Evolutionary conservation across 1,139 yeast genomes (phyloP).

Genomic region (Taphrina pruni): DNA sequence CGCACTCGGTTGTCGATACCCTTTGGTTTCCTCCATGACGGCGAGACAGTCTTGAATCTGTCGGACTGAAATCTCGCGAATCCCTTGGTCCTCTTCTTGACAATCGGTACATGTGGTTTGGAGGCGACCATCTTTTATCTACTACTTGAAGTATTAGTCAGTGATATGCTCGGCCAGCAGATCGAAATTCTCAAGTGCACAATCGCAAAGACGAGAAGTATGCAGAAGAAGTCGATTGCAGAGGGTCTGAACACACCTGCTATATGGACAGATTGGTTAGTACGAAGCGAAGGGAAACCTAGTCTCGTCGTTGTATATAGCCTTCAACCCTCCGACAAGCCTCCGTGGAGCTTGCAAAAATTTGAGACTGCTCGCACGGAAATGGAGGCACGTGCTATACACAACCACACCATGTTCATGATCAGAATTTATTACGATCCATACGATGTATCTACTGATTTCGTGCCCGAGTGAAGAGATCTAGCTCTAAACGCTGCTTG

Average conservation of each 20-base stretch:
- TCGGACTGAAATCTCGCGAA: slow-evolving; percentile 99
- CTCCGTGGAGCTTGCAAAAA: slow-evolving; percentile 10
- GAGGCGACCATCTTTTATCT: slow-evolving; percentile 82
- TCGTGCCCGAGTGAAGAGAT: too few species aligned
- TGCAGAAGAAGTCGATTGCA: too few species aligned
- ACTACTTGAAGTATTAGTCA: slow-evolving; percentile 8
- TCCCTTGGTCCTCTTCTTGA: slow-evolving; percentile 98
- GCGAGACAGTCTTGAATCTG: slow-evolving; percentile 97
- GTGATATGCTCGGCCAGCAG: not conserved
- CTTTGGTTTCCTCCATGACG: slow-evolving; percentile 99
- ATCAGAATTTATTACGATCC: not conserved
- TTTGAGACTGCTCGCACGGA: slow-evolving; percentile 17
- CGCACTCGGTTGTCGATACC: slow-evolving; percentile 98
- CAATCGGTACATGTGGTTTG: slow-evolving; percentile 98
- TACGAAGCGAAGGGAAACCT: not conserved
- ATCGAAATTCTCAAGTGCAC: not conserved
- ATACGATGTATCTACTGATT: not conserved
- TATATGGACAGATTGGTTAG: slow-evolving; percentile 14
- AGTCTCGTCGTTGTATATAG: slow-evolving; percentile 7
- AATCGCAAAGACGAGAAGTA: not conserved
- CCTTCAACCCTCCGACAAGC: not conserved
- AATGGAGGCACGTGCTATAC: not conserved
- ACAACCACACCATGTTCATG: not conserved
- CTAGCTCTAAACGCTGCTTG: too few species aligned
- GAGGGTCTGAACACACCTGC: slow-evolving; percentile 15